Evolutionary conservation across 1,284 basidiomycete genomes (phyloP).

Genomic region (Tremellales sp.): DNA sequence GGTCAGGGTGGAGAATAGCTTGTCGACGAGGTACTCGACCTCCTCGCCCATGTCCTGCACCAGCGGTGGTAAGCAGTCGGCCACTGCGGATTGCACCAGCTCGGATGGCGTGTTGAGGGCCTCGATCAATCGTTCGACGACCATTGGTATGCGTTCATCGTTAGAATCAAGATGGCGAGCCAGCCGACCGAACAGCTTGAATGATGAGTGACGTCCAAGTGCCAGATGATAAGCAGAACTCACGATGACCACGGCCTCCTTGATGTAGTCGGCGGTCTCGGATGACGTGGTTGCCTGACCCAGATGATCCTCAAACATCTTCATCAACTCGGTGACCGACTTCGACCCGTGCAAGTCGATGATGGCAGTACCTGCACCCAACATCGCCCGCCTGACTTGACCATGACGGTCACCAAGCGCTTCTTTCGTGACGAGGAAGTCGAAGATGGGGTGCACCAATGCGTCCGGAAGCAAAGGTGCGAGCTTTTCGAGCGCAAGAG

Average conservation of each 20-base stretch:
- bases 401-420: slow-evolving; percentile 82
- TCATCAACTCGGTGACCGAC: slow-evolving; percentile 70
- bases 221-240: slow-evolving; percentile 11
- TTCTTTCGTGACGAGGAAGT: slow-evolving; percentile 77
- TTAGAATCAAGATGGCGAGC: slow-evolving; percentile 79
- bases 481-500: slow-evolving; percentile 64
- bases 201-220: not conserved
- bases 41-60: slow-evolving; percentile 66
- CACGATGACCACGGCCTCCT: slow-evolving; percentile 85
- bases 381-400: slow-evolving; percentile 81
- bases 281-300: slow-evolving; percentile 59
- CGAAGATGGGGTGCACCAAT: slow-evolving; percentile 75
- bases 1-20: slow-evolving; percentile 71
- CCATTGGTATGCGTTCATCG: slow-evolving; percentile 72
- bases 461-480: slow-evolving; percentile 64
- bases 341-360: slow-evolving; percentile 79
- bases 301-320: slow-evolving; percentile 79
- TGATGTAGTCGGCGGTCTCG: slow-evolving; percentile 78
- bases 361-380: slow-evolving; percentile 74
- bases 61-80: slow-evolving; percentile 87
- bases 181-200: slow-evolving; percentile 77
- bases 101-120: slow-evolving; percentile 93
- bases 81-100: slow-evolving; percentile 93
- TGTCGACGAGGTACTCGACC: slow-evolving; percentile 67
- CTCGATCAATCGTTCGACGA: slow-evolving; percentile 84